Evolutionary conservation across 2,329 filamentous ascomycete genomes (phyloP).

Genomic region (Calonectria fujianensis): DNA sequence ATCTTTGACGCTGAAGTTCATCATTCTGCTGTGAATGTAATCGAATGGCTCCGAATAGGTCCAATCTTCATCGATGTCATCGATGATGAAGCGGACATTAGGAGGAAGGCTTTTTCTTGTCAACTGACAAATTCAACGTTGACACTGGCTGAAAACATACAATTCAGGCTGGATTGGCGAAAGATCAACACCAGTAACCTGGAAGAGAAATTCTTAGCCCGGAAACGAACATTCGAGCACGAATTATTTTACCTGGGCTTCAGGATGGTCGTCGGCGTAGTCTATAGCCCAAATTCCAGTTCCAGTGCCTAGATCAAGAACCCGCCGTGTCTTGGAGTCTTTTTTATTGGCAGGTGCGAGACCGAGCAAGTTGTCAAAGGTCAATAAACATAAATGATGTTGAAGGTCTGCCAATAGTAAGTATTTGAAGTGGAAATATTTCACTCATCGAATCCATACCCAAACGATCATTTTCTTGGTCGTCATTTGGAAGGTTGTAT

Average conservation of each 20-base stretch:
- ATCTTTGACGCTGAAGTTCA: slow-evolving; percentile 33
- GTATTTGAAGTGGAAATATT: neutral
- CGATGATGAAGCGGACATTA: slow-evolving; percentile 36
- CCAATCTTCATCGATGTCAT: slow-evolving; percentile 44
- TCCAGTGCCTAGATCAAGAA: slow-evolving; percentile 39
- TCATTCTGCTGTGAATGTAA: slow-evolving; percentile 42
- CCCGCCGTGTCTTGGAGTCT: slow-evolving; percentile 3
- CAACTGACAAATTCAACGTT: neutral
- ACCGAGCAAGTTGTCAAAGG: slow-evolving; percentile 26
- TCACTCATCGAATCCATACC: neutral
- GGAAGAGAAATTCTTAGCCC: neutral
- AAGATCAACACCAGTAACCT: slow-evolving; percentile 38
- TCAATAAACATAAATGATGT: slow-evolving; percentile 28
- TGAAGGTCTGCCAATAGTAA: slow-evolving; percentile 24
- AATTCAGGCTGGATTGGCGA: slow-evolving; percentile 34
- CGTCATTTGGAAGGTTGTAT: slow-evolving; percentile 32
- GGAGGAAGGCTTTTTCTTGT: slow-evolving; percentile 35
- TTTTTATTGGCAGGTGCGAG: slow-evolving; percentile 11
- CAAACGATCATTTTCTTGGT: slow-evolving; percentile 28
- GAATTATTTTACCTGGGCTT: slow-evolving; percentile 20
- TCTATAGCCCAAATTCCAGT: slow-evolving; percentile 41
- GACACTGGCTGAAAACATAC: neutral
- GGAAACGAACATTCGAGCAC: neutral
- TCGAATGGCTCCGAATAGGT: slow-evolving; percentile 38
- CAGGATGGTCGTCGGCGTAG: slow-evolving; percentile 38